Evolutionary conservation across 495 filamentous ascomycete species (phyloP).

Genomic region (Penicillium bovifimosum): DNA sequence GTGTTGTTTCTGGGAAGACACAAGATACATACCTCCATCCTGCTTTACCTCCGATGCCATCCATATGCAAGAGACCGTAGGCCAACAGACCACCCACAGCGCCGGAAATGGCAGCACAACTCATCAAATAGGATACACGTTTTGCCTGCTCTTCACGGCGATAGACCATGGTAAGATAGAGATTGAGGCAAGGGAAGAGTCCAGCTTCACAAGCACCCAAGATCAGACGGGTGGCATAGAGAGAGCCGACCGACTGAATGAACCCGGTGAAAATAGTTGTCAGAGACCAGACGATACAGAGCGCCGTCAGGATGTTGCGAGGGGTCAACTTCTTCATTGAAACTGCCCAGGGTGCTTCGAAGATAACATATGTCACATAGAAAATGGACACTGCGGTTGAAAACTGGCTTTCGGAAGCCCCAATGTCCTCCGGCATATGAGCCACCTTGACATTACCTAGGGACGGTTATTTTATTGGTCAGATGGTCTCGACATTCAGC

Average conservation of each 20-base stretch:
- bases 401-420: constrained; percentile 38
- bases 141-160: constrained; percentile 42
- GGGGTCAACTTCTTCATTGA: constrained; percentile 45
- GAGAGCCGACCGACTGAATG: constrained; percentile 40
- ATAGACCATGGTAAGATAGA: constrained; percentile 50
- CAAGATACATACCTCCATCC: constrained; percentile 34
- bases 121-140: constrained; percentile 39
- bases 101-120: constrained; percentile 39
- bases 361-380: constrained; percentile 46
- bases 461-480: not conserved
- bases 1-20: not conserved
- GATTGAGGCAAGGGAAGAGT: constrained; percentile 60
- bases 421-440: constrained; percentile 41
- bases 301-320: constrained; percentile 33
- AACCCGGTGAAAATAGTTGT: constrained; percentile 51
- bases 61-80: constrained; percentile 42
- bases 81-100: constrained; percentile 43
- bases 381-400: constrained; percentile 47
- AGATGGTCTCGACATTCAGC: not conserved
- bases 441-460: constrained; percentile 45
- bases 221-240: constrained; percentile 55
- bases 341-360: constrained; percentile 41
- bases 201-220: constrained; percentile 61
- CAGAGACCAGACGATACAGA: constrained; percentile 47
- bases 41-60: constrained; percentile 36